Evolutionary conservation across 176 grass and related monocot genomes (phyloP).

Genomic region (Thinopyrum elongatum): DNA sequence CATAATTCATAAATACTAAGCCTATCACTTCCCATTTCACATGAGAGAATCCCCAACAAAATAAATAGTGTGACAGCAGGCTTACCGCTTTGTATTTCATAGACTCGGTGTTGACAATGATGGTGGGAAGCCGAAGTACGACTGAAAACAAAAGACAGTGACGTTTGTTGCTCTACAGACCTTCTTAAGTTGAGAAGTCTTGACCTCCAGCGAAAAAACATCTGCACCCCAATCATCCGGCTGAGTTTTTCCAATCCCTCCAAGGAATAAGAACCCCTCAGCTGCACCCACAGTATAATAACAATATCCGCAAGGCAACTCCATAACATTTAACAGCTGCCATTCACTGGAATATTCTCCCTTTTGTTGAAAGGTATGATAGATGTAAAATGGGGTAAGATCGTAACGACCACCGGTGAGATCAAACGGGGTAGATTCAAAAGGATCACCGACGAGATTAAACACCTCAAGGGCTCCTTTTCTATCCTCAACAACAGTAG

Average conservation of each 20-base stretch:
- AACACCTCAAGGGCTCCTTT: neutral
- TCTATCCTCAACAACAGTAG: neutral
- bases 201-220: neutral
- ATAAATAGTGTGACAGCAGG: neutral
- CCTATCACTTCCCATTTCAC: neutral
- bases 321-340: neutral
- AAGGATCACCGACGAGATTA: neutral
- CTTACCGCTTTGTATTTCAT: conserved; percentile 12
- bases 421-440: neutral
- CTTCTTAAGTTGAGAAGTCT: conserved; percentile 3
- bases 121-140: conserved; percentile 1
- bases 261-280: conserved; percentile 22
- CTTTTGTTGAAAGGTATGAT: neutral
- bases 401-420: neutral
- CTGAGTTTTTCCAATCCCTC: neutral
- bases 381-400: neutral
- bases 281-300: neutral
- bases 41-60: neutral
- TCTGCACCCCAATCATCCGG: neutral
- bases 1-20: neutral
- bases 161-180: neutral
- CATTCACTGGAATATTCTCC: neutral
- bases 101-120: conserved; percentile 4
- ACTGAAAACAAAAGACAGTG: neutral
- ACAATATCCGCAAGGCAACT: neutral